These are phyloP conservation scores for Trametes cinnabarina DNA, from an alignment of 768 basidiomycete species.

Conservation along the genomic window DNA sequence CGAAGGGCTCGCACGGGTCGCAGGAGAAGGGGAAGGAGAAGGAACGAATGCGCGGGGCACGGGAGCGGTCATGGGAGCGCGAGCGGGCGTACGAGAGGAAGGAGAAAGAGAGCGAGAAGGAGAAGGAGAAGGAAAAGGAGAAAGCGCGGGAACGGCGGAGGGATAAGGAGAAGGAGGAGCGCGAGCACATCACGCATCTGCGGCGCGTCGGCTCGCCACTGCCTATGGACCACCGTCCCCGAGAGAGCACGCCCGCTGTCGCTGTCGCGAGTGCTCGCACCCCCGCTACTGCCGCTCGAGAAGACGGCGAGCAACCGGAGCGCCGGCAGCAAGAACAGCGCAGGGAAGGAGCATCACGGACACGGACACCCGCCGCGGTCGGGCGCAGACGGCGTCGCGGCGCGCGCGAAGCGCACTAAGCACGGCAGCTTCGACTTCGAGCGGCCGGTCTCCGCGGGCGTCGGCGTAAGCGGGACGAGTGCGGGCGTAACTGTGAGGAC, in stretches of 20 bases:
- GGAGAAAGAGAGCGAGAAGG: conserved; percentile 20
- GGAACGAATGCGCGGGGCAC: conserved; percentile 14
- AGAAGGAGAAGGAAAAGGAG: conserved; percentile 7
- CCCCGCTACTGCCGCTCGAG: conserved; percentile 24
- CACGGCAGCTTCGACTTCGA: conserved; percentile 80
- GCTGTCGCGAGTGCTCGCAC: not conserved
- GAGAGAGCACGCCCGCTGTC: conserved; percentile 20
- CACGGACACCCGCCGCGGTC: conserved; percentile 13
- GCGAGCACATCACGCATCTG: conserved; percentile 27
- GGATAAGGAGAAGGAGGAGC: conserved; percentile 17
- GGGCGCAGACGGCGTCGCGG: conserved; percentile 5
- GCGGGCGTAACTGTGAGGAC: conserved; percentile 18
- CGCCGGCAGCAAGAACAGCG: conserved; percentile 23
- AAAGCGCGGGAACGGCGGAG: conserved; percentile 12
- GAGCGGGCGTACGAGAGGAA: conserved; percentile 21
- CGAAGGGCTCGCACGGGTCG: conserved; percentile 17
- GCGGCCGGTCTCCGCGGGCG: conserved; percentile 45
- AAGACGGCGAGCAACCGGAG: conserved; percentile 27
- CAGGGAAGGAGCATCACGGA: conserved; percentile 18
- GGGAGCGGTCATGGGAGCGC: conserved; percentile 22
- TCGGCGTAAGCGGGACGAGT: not conserved
- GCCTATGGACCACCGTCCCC: conserved; percentile 21
- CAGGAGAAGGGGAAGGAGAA: conserved; percentile 26
- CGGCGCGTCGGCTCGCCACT: conserved; percentile 26
- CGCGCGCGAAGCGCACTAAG: conserved; percentile 41